Base-by-base conservation (phyloP, 805 yeast genomes). In the Hanseniaspora pseudoguilliermondii region DNA sequence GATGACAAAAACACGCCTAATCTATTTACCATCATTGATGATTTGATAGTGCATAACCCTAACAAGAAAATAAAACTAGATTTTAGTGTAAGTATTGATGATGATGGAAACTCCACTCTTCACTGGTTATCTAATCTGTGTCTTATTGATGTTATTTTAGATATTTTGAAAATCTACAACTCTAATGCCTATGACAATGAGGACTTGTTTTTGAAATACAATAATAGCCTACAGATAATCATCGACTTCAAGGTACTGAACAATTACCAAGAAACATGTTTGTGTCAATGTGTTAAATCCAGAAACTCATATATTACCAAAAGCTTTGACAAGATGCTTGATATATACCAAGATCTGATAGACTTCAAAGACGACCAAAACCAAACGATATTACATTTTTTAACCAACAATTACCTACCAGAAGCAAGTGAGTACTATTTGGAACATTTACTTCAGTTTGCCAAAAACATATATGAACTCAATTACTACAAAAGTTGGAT, bases 91-190 rank as follows among this genome's bases (percentile, higher is more conserved):
- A 83, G 96, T 1, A 86, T 95, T 47, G 99, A 95, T 69, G 95
- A 86, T 62, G 80, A 84, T 57, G 97, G 97, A 0, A 93, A 93
- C 65, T 84, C 96, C 0, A 88, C 96, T 0, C 74, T 93, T 57
- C 99, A 93, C 69, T 86, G 97, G 95, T 95, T 97, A 3, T 82
- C 97, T 16, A 86, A 97, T 0, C 75, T 93, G 66, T 97, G 95
- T 0, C 80, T 87, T 57, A 69, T 83, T 1, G 72, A 80, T 2
- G 74, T 90, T 52, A 91, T 88, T 3, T 79, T 73, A 46, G 82
- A 82, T 41, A 74, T 87, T 16, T 83, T 93, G 34, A 36, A 25
- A 9, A 34, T 36, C n/a, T 71, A 77, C 41, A 73, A 76, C 46
- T 86, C 87, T 15, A 82, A 95, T 0, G 77, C 79, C 59, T 75